Conservation (phyloP, 139 green algal species). For the Penium margaritaceum region DNA sequence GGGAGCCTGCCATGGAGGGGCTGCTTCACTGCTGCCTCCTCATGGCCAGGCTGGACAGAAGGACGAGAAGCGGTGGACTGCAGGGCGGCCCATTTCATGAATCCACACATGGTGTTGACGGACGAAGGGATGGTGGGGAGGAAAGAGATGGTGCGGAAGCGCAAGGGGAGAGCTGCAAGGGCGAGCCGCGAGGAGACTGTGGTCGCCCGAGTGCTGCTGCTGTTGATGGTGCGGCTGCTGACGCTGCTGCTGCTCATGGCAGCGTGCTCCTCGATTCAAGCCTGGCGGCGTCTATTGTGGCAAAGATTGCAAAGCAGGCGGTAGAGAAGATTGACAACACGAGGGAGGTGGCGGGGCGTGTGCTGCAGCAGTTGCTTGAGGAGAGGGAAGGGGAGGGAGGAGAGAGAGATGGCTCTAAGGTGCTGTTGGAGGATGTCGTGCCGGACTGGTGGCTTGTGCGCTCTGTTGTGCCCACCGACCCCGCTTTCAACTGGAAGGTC, state of each 20-base stretch:
- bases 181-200: neutral
- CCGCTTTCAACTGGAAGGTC: conserved; percentile 4
- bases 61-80: too few relatives aligned
- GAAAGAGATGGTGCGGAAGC: neutral
- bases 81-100: too few relatives aligned
- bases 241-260: too few relatives aligned
- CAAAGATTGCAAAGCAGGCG: too few relatives aligned
- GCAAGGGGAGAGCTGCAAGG: neutral
- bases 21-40: conserved; percentile 45
- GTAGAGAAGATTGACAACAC: conserved; percentile 76
- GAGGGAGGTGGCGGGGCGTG: conserved; percentile 50
- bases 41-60: too few relatives aligned
- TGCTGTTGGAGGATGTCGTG: neutral
- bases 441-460: neutral
- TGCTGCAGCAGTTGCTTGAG: conserved; percentile 38
- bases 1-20: conserved; percentile 71
- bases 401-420: neutral
- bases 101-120: neutral
- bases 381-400: neutral
- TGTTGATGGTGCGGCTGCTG: too few relatives aligned
- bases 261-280: too few relatives aligned
- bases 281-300: too few relatives aligned
- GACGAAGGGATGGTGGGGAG: neutral
- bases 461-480: neutral
- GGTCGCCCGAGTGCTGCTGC: conserved; percentile 55